phyloP scores from a whole-genome alignment of 805 yeast genomes.

The Starmerella lactis-condensi region DNA sequence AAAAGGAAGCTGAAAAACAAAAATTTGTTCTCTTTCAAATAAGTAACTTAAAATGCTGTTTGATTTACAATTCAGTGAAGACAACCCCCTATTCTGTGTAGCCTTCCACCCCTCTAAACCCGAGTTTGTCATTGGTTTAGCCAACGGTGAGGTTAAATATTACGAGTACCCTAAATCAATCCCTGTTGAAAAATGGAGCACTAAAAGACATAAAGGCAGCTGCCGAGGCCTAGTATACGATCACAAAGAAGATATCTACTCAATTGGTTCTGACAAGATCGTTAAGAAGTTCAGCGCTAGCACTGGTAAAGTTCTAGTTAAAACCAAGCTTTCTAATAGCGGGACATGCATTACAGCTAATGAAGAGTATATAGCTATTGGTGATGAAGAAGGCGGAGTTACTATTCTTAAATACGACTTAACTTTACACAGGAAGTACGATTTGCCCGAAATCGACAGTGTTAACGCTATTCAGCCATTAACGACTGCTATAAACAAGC shows the following conservation, averaged over 20 bases:
- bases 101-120: conserved; percentile 64
- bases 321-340: conserved; percentile 22
- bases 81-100: conserved; percentile 39
- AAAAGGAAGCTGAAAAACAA: not conserved
- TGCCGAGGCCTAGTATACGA: conserved; percentile 50
- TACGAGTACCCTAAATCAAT: conserved; percentile 34
- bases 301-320: conserved; percentile 59
- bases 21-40: conserved; percentile 1
- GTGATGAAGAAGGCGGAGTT: conserved; percentile 53
- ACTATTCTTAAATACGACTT: conserved; percentile 41
- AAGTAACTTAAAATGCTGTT: conserved; percentile 12
- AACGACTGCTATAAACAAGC: conserved; percentile 44
- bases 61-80: conserved; percentile 18
- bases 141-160: conserved; percentile 57
- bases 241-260: conserved; percentile 37
- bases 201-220: conserved; percentile 78
- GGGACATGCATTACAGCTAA: conserved; percentile 20
- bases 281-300: conserved; percentile 53
- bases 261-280: conserved; percentile 65
- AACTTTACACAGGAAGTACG: conserved; percentile 31
- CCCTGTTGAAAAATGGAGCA: conserved; percentile 42
- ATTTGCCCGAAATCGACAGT: conserved; percentile 45
- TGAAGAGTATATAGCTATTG: conserved; percentile 24
- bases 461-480: conserved; percentile 42
- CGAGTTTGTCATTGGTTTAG: conserved; percentile 51